phyloP scores from a whole-genome alignment of 2,329 filamentous ascomycete species.

The Calonectria pseudoreteaudii region DNA sequence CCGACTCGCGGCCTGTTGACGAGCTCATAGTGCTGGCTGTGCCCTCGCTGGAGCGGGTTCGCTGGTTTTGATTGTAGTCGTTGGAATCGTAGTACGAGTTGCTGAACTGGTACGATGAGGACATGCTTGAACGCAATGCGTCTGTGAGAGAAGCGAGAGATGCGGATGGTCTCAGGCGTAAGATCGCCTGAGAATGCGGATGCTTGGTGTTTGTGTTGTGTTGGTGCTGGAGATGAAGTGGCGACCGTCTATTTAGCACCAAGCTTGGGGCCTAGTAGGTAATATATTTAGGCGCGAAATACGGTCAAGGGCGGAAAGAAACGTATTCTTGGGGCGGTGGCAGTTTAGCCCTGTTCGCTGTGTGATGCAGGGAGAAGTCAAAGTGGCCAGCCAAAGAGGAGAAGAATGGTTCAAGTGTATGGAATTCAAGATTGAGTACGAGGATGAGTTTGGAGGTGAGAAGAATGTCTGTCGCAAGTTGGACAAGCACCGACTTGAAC shows the following conservation, averaged over 20 bases:
- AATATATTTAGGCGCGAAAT: constrained; percentile 16
- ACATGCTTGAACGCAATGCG: constrained; percentile 55
- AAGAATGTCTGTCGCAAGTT: constrained; percentile 27
- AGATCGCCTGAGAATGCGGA: constrained; percentile 30
- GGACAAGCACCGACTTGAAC: constrained; percentile 20
- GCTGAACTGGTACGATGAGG: constrained; percentile 66
- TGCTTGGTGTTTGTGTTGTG: constrained; percentile 3
- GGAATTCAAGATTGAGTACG: background rate
- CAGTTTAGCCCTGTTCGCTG: constrained; percentile 12
- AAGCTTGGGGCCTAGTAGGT: background rate
- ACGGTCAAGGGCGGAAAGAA: constrained; percentile 14
- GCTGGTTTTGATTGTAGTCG: constrained; percentile 58
- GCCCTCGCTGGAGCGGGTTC: constrained; percentile 83
- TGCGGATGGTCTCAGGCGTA: constrained; percentile 33
- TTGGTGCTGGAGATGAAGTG: constrained; percentile 8
- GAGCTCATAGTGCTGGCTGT: constrained; percentile 89
- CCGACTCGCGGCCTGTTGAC: constrained; percentile 80
- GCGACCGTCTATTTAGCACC: constrained; percentile 4
- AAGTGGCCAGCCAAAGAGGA: constrained; percentile 8
- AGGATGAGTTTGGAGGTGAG: constrained; percentile 7
- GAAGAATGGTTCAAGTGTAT: background rate
- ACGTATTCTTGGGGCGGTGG: constrained; percentile 23
- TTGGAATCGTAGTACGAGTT: constrained; percentile 63
- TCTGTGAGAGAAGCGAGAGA: constrained; percentile 23
- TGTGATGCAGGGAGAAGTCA: background rate